Conservation (phyloP, 768 basidiomycete species). For the Leccinum imitatum region DNA sequence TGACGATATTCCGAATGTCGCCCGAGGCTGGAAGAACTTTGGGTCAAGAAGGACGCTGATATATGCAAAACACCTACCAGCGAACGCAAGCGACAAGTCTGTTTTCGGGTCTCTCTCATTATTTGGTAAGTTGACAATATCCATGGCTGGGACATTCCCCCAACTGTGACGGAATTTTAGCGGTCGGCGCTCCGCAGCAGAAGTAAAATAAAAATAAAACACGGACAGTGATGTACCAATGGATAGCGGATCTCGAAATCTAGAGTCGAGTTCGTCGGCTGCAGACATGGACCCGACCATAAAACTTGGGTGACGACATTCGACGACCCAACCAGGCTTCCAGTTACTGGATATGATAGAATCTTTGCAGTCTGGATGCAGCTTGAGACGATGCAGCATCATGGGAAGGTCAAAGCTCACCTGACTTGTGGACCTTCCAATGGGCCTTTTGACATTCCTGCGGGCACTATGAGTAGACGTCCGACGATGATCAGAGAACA, state of each 20-base stretch:
- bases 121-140: slow-evolving; percentile 29
- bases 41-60: not conserved
- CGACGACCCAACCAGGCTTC: slow-evolving; percentile 23
- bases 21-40: slow-evolving; percentile 42
- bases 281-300: slow-evolving; percentile 8
- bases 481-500: not conserved
- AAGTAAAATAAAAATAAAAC: not conserved
- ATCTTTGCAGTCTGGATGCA: slow-evolving; percentile 25
- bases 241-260: slow-evolving; percentile 27
- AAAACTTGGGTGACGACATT: slow-evolving; percentile 25
- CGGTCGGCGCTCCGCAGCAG: not conserved
- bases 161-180: slow-evolving; percentile 17
- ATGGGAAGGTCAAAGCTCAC: slow-evolving; percentile 17
- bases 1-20: slow-evolving; percentile 45
- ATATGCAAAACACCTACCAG: slow-evolving; percentile 15
- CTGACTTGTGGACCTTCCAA: slow-evolving; percentile 40
- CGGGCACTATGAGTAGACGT: not conserved
- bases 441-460: slow-evolving; percentile 44
- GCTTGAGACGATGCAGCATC: not conserved
- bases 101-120: slow-evolving; percentile 19
- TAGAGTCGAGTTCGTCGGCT: slow-evolving; percentile 7
- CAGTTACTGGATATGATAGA: slow-evolving; percentile 19
- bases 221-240: slow-evolving; percentile 27
- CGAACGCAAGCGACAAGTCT: slow-evolving; percentile 27
- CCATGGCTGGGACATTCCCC: slow-evolving; percentile 38